Conservation (phyloP, 2,329 filamentous ascomycete genomes). For the Orbilia blumenaviensis region DNA sequence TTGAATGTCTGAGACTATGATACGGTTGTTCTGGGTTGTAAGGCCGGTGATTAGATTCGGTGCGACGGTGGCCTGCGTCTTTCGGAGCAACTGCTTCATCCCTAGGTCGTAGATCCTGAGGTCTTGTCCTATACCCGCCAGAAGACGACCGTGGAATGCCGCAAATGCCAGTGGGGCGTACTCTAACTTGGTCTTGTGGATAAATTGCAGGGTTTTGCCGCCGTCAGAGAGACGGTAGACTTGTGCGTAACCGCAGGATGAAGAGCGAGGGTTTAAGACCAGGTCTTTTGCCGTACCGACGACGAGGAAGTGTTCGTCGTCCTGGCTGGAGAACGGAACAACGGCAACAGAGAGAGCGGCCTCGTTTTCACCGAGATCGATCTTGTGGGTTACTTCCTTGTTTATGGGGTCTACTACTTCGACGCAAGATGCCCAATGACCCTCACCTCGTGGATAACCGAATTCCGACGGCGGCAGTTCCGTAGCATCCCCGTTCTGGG, state of each 20-base stretch:
- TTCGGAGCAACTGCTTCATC: constrained; percentile 89
- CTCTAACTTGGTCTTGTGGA: constrained; percentile 94
- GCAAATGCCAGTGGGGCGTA: constrained; percentile 88
- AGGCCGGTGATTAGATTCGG: constrained; percentile 86
- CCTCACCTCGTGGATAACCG: constrained; percentile 82
- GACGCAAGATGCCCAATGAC: constrained; percentile 96
- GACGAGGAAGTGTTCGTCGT: constrained; percentile 88
- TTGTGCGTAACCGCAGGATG: constrained; percentile 82
- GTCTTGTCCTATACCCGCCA: constrained; percentile 84
- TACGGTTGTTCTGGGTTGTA: constrained; percentile 87
- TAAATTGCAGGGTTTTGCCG: constrained; percentile 88
- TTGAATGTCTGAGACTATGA: constrained; percentile 90
- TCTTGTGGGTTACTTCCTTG: constrained; percentile 76
- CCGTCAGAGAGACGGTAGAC: constrained; percentile 89
- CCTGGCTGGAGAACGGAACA: constrained; percentile 86
- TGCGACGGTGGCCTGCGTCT: constrained; percentile 81
- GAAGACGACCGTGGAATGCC: constrained; percentile 88
- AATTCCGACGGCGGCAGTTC: constrained; percentile 81
- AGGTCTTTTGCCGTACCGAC: constrained; percentile 95
- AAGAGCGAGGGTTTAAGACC: constrained; percentile 78
- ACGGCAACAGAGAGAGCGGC: constrained; percentile 85
- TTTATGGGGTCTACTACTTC: constrained; percentile 86
- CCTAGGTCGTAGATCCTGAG: constrained; percentile 92
- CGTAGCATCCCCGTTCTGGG: constrained; percentile 76
- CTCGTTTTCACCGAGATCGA: constrained; percentile 89